These are phyloP conservation scores for Tagetes patula DNA, from an alignment of 129 eudicot species.

Conservation along the genomic window DNA sequence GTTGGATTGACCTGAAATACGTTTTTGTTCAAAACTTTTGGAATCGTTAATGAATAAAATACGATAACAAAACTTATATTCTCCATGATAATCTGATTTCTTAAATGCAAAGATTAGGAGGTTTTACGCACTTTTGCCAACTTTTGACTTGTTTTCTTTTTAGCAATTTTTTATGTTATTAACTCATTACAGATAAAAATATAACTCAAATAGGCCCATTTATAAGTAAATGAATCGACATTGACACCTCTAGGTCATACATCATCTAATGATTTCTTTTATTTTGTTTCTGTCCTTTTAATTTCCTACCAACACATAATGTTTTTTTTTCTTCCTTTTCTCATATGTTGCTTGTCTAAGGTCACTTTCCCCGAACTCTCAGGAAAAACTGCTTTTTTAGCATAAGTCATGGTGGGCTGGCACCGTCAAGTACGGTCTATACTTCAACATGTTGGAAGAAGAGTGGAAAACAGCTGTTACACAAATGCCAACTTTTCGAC, in stretches of 20 bases:
- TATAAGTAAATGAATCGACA: not conserved
- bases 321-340: not conserved
- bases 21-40: too few relatives aligned
- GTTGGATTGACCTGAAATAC: too few relatives aligned
- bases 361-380: slow-evolving; percentile 18
- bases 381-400: slow-evolving; percentile 23
- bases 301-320: not conserved
- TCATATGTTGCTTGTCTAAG: slow-evolving; percentile 17
- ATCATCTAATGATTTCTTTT: not conserved
- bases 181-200: not conserved
- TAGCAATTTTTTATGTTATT: too few relatives aligned
- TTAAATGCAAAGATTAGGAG: too few relatives aligned
- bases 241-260: not conserved
- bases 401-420: slow-evolving; percentile 77
- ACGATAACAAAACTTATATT: too few relatives aligned
- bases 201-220: not conserved
- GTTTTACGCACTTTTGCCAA: too few relatives aligned
- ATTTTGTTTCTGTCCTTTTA: not conserved
- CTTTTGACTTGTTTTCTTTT: too few relatives aligned
- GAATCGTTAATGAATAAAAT: too few relatives aligned
- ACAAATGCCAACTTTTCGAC: slow-evolving; percentile 40
- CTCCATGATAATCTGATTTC: too few relatives aligned
- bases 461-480: slow-evolving; percentile 44
- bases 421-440: slow-evolving; percentile 60
- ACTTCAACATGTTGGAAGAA: slow-evolving; percentile 58